Conservation (phyloP, 495 filamentous ascomycete species). For the Hypoxylon cercidicola region DNA sequence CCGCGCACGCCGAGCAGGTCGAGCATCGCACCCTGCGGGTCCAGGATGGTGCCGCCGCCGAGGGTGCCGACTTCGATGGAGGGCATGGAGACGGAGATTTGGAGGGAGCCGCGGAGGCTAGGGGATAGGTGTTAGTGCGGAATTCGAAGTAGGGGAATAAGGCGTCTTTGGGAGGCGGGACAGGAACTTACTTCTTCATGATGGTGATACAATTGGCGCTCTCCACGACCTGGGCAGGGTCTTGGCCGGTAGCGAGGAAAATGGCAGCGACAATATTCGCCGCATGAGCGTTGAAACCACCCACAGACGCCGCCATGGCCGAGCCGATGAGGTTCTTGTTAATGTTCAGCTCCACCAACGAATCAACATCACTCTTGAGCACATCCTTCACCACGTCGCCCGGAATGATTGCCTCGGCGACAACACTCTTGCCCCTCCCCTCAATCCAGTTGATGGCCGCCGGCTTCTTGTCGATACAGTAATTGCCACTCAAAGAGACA, state of each 20-base stretch:
- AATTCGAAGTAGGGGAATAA: no score
- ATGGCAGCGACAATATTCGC: slow-evolving; percentile 97
- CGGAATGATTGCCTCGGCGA: slow-evolving; percentile 97
- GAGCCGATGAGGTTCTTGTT: slow-evolving; percentile 97
- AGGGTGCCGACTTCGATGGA: slow-evolving; percentile 97
- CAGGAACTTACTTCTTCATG: slow-evolving; percentile 99
- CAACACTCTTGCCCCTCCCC: slow-evolving; percentile 94
- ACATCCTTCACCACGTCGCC: slow-evolving; percentile 85
- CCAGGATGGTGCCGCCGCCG: slow-evolving; percentile 94
- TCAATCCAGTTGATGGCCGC: slow-evolving; percentile 99
- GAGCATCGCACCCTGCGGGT: slow-evolving; percentile 94
- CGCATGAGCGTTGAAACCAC: slow-evolving; percentile 98
- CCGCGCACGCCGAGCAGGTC: slow-evolving; percentile 94
- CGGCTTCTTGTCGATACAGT: slow-evolving; percentile 98
- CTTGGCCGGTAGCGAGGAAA: slow-evolving; percentile 96
- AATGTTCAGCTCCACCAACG: slow-evolving; percentile 89
- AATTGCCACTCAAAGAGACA: slow-evolving; percentile 95
- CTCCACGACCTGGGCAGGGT: slow-evolving; percentile 97
- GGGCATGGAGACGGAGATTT: slow-evolving; percentile 97
- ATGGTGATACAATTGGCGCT: slow-evolving; percentile 97
- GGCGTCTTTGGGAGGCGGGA: no score
- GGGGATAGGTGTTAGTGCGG: no score
- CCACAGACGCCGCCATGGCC: slow-evolving; percentile 95
- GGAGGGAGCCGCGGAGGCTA: slow-evolving; percentile 87
- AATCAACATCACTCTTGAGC: slow-evolving; percentile 91